Evolutionary conservation across 1,139 yeast genomes (phyloP).

Genomic region (Wickerhamiella pararugosa): DNA sequence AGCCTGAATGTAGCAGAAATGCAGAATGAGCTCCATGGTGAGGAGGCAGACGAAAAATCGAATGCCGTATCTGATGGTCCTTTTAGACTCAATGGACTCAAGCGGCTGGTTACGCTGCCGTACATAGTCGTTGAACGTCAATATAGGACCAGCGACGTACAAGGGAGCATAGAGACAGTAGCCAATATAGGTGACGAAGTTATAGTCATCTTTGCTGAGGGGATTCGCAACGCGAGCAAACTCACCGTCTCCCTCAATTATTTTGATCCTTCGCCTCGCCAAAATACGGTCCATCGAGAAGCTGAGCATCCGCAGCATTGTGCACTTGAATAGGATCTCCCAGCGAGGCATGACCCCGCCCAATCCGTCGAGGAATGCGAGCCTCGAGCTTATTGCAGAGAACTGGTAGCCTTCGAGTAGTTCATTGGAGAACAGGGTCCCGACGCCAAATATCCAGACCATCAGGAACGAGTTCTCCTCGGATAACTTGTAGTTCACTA

Average conservation of each 20-base stretch:
- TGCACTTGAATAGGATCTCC: constrained; percentile 92
- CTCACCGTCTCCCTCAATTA: constrained; percentile 30
- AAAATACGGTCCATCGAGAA: constrained; percentile 49
- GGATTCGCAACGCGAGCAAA: constrained; percentile 55
- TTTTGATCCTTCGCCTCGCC: neutral
- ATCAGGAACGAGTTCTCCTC: constrained; percentile 20
- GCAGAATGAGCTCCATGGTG: constrained; percentile 79
- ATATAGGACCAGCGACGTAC: constrained; percentile 86
- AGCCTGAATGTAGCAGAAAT: constrained; percentile 84
- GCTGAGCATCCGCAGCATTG: constrained; percentile 69
- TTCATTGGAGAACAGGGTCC: constrained; percentile 65
- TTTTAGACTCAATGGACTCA: constrained; percentile 37
- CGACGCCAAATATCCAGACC: constrained; percentile 70
- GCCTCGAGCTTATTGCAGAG: constrained; percentile 28
- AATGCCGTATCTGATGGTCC: constrained; percentile 47
- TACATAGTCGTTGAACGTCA: constrained; percentile 81
- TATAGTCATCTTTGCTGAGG: constrained; percentile 44
- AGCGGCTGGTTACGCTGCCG: constrained; percentile 41
- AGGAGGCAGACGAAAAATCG: constrained; percentile 60
- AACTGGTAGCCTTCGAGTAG: constrained; percentile 39
- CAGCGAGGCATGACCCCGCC: constrained; percentile 54
- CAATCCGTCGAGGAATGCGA: constrained; percentile 32
- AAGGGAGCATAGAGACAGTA: constrained; percentile 77
- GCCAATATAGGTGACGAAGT: constrained; percentile 47
- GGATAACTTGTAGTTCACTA: constrained; percentile 37